These are phyloP conservation scores for Crassisporium funariophilum DNA, from an alignment of 768 basidiomycete species.

Conservation along the genomic window DNA sequence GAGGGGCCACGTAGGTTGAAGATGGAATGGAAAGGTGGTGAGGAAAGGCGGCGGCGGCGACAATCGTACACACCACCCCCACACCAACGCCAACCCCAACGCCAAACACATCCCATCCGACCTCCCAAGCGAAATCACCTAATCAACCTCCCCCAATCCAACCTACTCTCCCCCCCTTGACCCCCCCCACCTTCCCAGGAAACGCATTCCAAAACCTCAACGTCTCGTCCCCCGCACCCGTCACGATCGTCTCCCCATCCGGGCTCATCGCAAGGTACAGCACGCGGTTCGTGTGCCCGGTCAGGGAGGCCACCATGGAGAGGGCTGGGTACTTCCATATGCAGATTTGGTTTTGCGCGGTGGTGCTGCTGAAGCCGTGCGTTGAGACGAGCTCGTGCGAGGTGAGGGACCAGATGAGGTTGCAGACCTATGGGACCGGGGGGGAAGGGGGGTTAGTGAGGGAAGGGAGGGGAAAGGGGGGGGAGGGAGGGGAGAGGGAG, in stretches of 20 bases:
- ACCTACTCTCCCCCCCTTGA: constrained; percentile 41
- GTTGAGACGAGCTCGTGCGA: constrained; percentile 98
- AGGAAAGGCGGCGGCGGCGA: not conserved
- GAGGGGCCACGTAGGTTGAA: no score
- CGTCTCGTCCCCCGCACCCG: constrained; percentile 97
- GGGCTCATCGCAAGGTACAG: constrained; percentile 97
- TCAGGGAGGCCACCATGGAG: constrained; percentile 92
- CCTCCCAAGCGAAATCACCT: constrained; percentile 32
- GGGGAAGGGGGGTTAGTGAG: constrained; percentile 11
- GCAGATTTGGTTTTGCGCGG: constrained; percentile 94
- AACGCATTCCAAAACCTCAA: constrained; percentile 98
- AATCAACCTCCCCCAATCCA: constrained; percentile 58
- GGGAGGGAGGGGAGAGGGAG: constrained; percentile 1
- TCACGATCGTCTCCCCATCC: constrained; percentile 97
- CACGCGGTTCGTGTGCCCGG: constrained; percentile 94
- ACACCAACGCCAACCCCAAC: no score
- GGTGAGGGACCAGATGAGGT: constrained; percentile 93
- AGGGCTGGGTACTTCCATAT: constrained; percentile 94
- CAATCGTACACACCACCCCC: no score
- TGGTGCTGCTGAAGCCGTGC: constrained; percentile 92
- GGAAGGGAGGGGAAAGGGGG: constrained; percentile 13
- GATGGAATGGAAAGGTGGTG: not conserved
- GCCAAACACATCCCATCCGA: not conserved
- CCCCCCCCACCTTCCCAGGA: constrained; percentile 62
- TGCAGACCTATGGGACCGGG: constrained; percentile 72